Evolutionary conservation across 1,139 yeast genomes (phyloP).

Genomic region (Pichia sp.): DNA sequence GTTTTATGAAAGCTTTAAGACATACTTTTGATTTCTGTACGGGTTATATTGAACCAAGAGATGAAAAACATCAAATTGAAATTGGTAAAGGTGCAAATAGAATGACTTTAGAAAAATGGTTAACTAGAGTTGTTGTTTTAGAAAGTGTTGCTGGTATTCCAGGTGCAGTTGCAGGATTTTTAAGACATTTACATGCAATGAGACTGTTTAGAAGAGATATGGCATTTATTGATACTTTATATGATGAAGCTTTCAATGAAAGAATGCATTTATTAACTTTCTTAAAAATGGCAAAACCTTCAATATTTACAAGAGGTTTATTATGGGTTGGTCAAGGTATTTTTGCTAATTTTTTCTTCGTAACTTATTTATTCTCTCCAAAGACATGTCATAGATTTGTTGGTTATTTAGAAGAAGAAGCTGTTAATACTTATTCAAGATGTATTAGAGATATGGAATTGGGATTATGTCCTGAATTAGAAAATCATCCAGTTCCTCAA

Average conservation of each 20-base stretch:
- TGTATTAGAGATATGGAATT: slow-evolving; percentile 48
- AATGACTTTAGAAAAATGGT: slow-evolving; percentile 63
- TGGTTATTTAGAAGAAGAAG: slow-evolving; percentile 76
- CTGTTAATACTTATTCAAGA: slow-evolving; percentile 65
- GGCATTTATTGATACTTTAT: slow-evolving; percentile 70
- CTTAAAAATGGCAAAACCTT: slow-evolving; percentile 59
- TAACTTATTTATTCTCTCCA: slow-evolving; percentile 54
- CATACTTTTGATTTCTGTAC: slow-evolving; percentile 54
- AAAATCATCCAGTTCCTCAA: slow-evolving; percentile 41
- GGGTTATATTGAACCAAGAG: slow-evolving; percentile 52
- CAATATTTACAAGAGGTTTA: slow-evolving; percentile 49
- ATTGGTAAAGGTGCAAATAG: slow-evolving; percentile 29
- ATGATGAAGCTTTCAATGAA: slow-evolving; percentile 76
- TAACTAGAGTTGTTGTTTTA: slow-evolving; percentile 59
- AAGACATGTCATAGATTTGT: slow-evolving; percentile 69
- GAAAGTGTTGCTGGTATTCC: slow-evolving; percentile 78
- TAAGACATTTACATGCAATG: slow-evolving; percentile 59
- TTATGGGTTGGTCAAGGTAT: slow-evolving; percentile 67
- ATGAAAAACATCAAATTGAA: slow-evolving; percentile 24
- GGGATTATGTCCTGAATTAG: slow-evolving; percentile 47
- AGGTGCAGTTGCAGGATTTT: slow-evolving; percentile 68
- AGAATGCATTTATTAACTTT: slow-evolving; percentile 72
- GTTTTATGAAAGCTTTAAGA: slow-evolving; percentile 42
- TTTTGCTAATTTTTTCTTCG: slow-evolving; percentile 60
- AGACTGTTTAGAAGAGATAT: slow-evolving; percentile 58